phyloP scores from a whole-genome alignment of 495 filamentous ascomycete species.

The Hypoxylon subgilvum region DNA sequence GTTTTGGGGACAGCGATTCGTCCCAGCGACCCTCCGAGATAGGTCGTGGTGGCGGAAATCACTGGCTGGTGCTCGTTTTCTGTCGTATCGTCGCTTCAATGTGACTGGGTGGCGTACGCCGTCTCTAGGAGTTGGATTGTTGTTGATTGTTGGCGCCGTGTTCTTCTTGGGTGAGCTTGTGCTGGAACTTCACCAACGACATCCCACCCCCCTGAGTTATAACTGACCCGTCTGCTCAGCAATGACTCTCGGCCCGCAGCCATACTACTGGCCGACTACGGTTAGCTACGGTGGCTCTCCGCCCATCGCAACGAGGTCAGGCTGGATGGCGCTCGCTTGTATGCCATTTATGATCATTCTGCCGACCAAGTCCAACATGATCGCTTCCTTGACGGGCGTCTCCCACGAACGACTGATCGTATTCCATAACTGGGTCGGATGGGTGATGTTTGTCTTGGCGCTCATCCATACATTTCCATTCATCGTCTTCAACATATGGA shows the following conservation, averaged over 20 bases:
- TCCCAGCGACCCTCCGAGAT: slow-evolving; percentile 15
- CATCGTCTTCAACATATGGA: slow-evolving; percentile 57
- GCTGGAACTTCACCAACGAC: too few species aligned
- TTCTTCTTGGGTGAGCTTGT: slow-evolving; percentile 59
- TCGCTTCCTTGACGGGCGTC: slow-evolving; percentile 60
- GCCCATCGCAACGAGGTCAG: slow-evolving; percentile 58
- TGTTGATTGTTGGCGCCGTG: slow-evolving; percentile 48
- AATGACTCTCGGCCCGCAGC: slow-evolving; percentile 57
- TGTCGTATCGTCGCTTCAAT: slow-evolving; percentile 51
- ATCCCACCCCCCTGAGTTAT: too few species aligned
- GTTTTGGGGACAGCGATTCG: slow-evolving; percentile 38
- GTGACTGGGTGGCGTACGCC: slow-evolving; percentile 50
- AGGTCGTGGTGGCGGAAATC: slow-evolving; percentile 20
- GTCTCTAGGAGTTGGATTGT: slow-evolving; percentile 50
- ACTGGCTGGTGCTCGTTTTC: slow-evolving; percentile 23
- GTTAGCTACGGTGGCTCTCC: slow-evolving; percentile 56
- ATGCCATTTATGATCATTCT: slow-evolving; percentile 58
- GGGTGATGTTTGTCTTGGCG: slow-evolving; percentile 59
- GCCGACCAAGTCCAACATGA: slow-evolving; percentile 47
- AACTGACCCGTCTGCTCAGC: too few species aligned
- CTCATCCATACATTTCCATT: slow-evolving; percentile 66
- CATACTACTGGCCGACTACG: slow-evolving; percentile 63
- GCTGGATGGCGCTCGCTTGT: slow-evolving; percentile 59
- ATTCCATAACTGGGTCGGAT: slow-evolving; percentile 61
- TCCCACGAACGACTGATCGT: slow-evolving; percentile 63